These are phyloP conservation scores for Puccinia hordei DNA, from an alignment of 1,284 basidiomycete species.

Conservation along the genomic window DNA sequence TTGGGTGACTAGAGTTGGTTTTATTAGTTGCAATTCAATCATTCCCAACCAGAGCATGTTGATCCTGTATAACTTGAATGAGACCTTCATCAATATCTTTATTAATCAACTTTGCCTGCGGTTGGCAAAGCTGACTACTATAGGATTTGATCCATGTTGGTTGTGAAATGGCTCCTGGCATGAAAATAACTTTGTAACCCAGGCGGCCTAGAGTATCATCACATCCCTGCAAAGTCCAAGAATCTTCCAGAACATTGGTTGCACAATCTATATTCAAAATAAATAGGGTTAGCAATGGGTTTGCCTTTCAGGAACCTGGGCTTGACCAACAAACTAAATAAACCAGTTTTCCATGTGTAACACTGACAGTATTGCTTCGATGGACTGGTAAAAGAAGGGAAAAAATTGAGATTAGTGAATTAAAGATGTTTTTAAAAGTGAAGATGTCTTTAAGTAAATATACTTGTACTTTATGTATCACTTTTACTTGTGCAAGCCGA, in stretches of 20 bases:
- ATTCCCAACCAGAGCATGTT: background rate
- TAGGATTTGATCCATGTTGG: background rate
- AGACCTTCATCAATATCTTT: background rate
- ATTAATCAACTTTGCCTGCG: background rate
- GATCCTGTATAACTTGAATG: background rate
- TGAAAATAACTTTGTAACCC: constrained; percentile 5
- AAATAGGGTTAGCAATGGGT: too few species aligned
- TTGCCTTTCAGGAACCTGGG: background rate
- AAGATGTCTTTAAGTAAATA: background rate
- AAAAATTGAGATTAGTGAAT: too few species aligned
- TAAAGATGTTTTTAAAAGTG: too few species aligned
- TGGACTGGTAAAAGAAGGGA: background rate
- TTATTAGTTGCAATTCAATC: too few species aligned
- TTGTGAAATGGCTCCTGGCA: background rate
- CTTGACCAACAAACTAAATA: background rate
- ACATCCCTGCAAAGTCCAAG: background rate
- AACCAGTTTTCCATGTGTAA: background rate
- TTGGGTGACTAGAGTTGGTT: too few species aligned
- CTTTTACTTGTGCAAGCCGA: background rate
- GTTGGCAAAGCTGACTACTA: background rate
- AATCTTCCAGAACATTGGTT: background rate
- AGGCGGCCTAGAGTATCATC: background rate
- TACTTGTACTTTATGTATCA: too few species aligned
- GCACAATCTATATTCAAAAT: background rate
- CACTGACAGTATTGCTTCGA: too few species aligned